phyloP scores from a whole-genome alignment of 345 rosid species.

The Camelina hispida region DNA sequence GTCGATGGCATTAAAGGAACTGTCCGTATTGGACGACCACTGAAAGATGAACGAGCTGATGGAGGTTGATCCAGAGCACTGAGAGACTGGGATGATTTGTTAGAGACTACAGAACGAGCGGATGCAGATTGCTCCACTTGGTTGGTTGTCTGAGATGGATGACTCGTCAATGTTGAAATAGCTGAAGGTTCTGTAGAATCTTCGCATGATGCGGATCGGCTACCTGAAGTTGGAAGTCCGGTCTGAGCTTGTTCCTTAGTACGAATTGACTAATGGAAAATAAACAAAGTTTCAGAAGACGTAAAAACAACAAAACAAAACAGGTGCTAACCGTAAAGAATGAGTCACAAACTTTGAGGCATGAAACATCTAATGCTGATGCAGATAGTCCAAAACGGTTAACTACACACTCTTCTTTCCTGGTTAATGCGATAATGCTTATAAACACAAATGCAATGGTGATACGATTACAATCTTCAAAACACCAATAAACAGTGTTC shows the following conservation, averaged over 20 bases:
- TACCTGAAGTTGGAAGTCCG: constrained; percentile 51
- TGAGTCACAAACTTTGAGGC: constrained; percentile 11
- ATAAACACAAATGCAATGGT: constrained; percentile 14
- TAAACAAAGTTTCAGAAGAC: constrained; percentile 29
- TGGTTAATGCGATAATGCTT: constrained; percentile 7
- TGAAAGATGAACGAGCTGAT: constrained; percentile 57
- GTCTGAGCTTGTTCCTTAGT: constrained; percentile 60
- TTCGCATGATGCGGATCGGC: constrained; percentile 42
- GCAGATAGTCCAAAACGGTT: neutral
- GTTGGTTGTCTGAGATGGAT: constrained; percentile 50
- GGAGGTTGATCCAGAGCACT: constrained; percentile 54
- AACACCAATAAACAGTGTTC: constrained; percentile 4
- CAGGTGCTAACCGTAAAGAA: constrained; percentile 4
- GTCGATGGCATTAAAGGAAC: constrained; percentile 58
- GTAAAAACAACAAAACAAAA: neutral
- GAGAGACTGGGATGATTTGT: constrained; percentile 46
- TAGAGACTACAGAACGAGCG: constrained; percentile 47
- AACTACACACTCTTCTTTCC: neutral
- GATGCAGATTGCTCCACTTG: constrained; percentile 53
- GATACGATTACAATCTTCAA: constrained; percentile 8
- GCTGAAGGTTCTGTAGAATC: constrained; percentile 50
- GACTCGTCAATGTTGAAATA: constrained; percentile 43
- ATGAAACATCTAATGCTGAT: constrained; percentile 11
- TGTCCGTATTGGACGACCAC: constrained; percentile 55
- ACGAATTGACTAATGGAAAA: constrained; percentile 63